Evolutionary conservation across 768 basidiomycete species (phyloP).

Genomic region (Trametes sanguinea): DNA sequence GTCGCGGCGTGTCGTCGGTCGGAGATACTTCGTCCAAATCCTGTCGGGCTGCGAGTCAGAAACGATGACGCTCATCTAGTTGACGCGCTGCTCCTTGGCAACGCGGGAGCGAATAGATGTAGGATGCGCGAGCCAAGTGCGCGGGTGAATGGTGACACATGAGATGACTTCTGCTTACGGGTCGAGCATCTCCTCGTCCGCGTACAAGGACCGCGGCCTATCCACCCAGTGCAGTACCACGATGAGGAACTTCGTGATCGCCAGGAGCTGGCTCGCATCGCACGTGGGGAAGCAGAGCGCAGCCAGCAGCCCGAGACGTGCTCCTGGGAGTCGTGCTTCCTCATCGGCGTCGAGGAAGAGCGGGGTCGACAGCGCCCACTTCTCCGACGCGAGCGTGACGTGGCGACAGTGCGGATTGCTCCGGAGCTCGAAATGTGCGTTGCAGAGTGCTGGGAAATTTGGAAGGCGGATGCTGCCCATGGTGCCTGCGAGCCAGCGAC

Average conservation of each 20-base stretch:
- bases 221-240: not conserved
- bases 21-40: constrained; percentile 41
- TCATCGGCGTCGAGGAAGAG: constrained; percentile 24
- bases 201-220: constrained; percentile 31
- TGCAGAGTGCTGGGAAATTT: constrained; percentile 28
- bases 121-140: not conserved
- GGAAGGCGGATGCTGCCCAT: constrained; percentile 31
- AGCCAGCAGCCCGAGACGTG: constrained; percentile 54
- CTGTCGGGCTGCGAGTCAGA: constrained; percentile 28
- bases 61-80: not conserved
- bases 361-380: constrained; percentile 26
- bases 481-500: not conserved
- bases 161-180: constrained; percentile 17
- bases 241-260: constrained; percentile 41
- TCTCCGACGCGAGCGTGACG: constrained; percentile 23
- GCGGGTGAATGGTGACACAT: not conserved
- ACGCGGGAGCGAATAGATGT: not conserved
- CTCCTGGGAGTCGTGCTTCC: constrained; percentile 25
- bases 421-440: constrained; percentile 29
- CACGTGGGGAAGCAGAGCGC: constrained; percentile 60
- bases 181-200: constrained; percentile 18
- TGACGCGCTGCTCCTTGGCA: not conserved
- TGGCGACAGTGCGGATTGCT: constrained; percentile 30
- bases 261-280: constrained; percentile 55
- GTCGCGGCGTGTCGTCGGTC: constrained; percentile 32